Base-by-base conservation (phyloP, 2,329 filamentous ascomycete species). In the Dactylonectria estremocensis region DNA sequence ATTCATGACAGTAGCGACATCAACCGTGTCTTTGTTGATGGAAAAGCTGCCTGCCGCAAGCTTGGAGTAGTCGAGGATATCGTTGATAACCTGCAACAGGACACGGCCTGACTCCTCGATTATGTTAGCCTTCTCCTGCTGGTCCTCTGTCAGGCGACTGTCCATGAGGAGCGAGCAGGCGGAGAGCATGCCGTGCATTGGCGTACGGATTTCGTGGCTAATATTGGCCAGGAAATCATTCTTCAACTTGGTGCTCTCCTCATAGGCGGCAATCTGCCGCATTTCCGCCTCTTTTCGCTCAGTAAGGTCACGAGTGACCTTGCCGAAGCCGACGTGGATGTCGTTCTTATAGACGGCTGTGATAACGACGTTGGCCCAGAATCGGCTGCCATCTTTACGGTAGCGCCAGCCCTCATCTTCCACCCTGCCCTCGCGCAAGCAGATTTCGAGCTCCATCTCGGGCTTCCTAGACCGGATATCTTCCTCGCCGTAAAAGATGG, bases 11-110 rank as follows among this genome's bases (percentile, higher is more conserved):
- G 80, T 79, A 24, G 79, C 66, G 48, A 90, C 79, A 69, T 84
- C 82, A 64, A 91, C 79, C 35, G 86, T 79, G 70, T 89, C 87
- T 14, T 86, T 77, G 54, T 82, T 86, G 60, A 91, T 82, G 2
- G 87, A 87, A 67, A 91, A 89, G 40, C 83, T 85, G n/a, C 88
- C 88, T 0, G 88, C 88, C 0, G 87, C 85, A 6, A 91, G 81
- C 70, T 91, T 91, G 10, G 89, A 90, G 73, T 90, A 91, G 78
- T 92, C 89, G n/a, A 91, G 82, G 52, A 92, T 89, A 67, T 91
- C 88, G 72, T 91, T 90, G 76, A 91, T 90, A 55, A 91, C 85
- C 69, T 88, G 86, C 18, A 91, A 78, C 22, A 91, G 80, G 2
- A 90, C 82, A 20, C 86, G 83, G 2, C 87, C 88, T 0, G 89